A percentile compares a stretch with the other conserved stretches of the same genome.
Conservation (phyloP, 2,329 filamentous ascomycete species). For the Trichoderma hamatum region DNA sequence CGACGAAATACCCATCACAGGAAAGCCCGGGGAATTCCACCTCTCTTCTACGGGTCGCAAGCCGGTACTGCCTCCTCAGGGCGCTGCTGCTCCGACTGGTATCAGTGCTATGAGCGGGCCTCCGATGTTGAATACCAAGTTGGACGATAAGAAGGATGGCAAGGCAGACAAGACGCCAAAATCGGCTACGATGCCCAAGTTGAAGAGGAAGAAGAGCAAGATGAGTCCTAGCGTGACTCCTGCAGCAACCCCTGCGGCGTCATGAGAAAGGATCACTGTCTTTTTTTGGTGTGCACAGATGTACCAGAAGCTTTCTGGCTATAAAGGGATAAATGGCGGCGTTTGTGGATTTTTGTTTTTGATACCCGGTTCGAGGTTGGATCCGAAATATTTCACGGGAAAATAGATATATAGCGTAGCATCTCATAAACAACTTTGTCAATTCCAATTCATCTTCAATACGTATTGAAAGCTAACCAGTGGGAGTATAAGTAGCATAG, state of each 20-base stretch:
- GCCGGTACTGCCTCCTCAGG: slow-evolving; percentile 40
- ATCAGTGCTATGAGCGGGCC: slow-evolving; percentile 43
- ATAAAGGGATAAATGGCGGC: not conserved
- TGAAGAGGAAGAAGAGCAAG: slow-evolving; percentile 55
- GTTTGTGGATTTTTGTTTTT: not conserved
- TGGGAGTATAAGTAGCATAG: not conserved
- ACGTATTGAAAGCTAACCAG: not conserved
- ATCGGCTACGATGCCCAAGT: slow-evolving; percentile 47
- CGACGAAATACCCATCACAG: slow-evolving; percentile 69
- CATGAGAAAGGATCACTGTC: slow-evolving; percentile 17
- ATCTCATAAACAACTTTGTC: not conserved
- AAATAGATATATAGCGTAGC: not conserved
- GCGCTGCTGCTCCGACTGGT: slow-evolving; percentile 36
- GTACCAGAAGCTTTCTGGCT: not conserved
- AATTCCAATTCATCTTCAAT: not conserved
- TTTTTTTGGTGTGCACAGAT: not conserved
- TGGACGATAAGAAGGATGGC: slow-evolving; percentile 50
- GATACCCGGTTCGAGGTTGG: slow-evolving; percentile 23
- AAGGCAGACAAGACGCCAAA: slow-evolving; percentile 51
- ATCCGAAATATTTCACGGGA: not conserved
- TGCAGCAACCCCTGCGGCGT: slow-evolving; percentile 35
- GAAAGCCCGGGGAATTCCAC: slow-evolving; percentile 67
- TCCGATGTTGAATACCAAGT: slow-evolving; percentile 46
- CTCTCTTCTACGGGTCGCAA: slow-evolving; percentile 64
- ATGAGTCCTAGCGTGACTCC: slow-evolving; percentile 42